phyloP scores from a whole-genome alignment of 805 yeast species.

The Starmerella ratchasimensis region DNA sequence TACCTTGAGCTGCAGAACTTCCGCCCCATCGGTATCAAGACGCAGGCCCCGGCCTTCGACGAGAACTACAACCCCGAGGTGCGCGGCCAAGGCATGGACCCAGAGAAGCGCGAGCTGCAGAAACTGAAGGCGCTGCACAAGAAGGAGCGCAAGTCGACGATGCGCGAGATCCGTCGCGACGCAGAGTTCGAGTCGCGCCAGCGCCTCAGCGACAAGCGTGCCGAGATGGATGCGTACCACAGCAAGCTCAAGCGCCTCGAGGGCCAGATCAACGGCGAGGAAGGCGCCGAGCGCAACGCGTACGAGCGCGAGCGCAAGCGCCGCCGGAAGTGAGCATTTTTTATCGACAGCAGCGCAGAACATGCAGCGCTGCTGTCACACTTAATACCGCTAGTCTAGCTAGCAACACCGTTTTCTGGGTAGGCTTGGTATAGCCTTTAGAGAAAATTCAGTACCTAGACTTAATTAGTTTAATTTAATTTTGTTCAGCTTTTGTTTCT shows the following conservation, averaged over 20 bases:
- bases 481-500: too few relatives aligned
- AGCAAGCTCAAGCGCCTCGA: slow-evolving; percentile 76
- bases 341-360: too few relatives aligned
- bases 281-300: slow-evolving; percentile 87
- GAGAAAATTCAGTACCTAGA: background rate
- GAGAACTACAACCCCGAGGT: slow-evolving; percentile 92
- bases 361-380: too few relatives aligned
- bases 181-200: slow-evolving; percentile 76
- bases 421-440: too few relatives aligned
- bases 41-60: slow-evolving; percentile 82
- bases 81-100: slow-evolving; percentile 77
- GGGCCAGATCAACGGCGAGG: slow-evolving; percentile 79
- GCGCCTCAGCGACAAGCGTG: slow-evolving; percentile 64
- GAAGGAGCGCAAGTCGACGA: slow-evolving; percentile 76
- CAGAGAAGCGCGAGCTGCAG: slow-evolving; percentile 64
- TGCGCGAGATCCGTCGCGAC: slow-evolving; percentile 85
- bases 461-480: background rate
- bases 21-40: slow-evolving; percentile 68
- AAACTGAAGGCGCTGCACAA: slow-evolving; percentile 77
- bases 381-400: too few relatives aligned
- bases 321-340: slow-evolving; percentile 5
- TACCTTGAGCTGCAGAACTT: slow-evolving; percentile 78
- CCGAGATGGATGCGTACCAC: slow-evolving; percentile 66
- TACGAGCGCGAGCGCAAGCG: slow-evolving; percentile 75
- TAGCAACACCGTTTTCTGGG: too few relatives aligned